Evolutionary conservation across 192 early-diverging fungal genomes (phyloP), one percentile per base, ranked within the genome.

Genomic region (Entomortierella lignicola): DNA sequence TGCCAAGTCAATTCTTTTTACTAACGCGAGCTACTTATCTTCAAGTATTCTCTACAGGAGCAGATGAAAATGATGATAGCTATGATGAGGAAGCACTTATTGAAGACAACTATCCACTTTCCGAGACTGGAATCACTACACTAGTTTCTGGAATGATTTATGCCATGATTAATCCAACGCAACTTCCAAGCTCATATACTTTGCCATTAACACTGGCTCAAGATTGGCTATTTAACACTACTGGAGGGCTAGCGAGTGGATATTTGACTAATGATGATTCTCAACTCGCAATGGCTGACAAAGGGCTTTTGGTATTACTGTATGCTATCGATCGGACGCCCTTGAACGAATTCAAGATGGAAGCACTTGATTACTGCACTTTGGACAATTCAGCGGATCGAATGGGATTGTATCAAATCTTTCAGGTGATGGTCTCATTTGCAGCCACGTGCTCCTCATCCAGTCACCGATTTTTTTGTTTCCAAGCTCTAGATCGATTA

Each of bases 381-480:
- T 44, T 29, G n/a, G 74, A 77, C 23, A 69, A 55, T 21, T 57
- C 66, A 10, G 8, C 57, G 37, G 66, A 77, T 32, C 56, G 66
- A 27, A 72, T 72, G 71, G 71, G 71, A 32, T 59, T 79, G 3
- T 66, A 79, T 18, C 63, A 71, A 25, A 66, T 72, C 43, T 80
- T 80, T 53, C 63, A 85, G 53, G 58, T 74, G 27, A 66, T 83
- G 26, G 70, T 82, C 12, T 69, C 70, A 25, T 83, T 83, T 60
- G 82, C 85, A 21, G 77, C 85, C 10, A 77, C 70, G 15, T 82
- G 82, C n/a, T 42, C 82, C 0, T 56, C 80, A 10, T 32, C 82
- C 31, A 55, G n/a, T 27, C 53, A 81, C 47, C 83, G 85, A 13
- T 87, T 87, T 47, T 71, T 67, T 58, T 57, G 79, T 17, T 81